Percentiles rank a stretch among this genome's conserved stretches.
phyloP scores from a whole-genome alignment of 2,329 filamentous ascomycete species.

The Macroventuria anomochaeta region DNA sequence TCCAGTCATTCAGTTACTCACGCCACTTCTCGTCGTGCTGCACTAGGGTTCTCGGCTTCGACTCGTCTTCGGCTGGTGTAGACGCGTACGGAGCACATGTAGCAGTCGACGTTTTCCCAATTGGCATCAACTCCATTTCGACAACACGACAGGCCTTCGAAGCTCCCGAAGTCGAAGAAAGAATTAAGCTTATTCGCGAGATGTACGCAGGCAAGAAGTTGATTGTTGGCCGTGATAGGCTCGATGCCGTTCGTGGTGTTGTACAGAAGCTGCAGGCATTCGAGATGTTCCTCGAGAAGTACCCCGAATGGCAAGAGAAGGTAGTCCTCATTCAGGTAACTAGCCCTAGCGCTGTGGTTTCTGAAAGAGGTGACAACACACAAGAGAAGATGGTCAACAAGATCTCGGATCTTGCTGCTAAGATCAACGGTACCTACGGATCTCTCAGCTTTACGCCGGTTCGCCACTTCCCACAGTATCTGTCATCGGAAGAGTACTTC shows the following conservation, averaged over 20 bases:
- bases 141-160: conserved; percentile 79
- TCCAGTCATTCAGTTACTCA: conserved; percentile 95
- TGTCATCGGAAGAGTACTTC: conserved; percentile 90
- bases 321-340: conserved; percentile 96
- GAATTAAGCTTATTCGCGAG: conserved; percentile 72
- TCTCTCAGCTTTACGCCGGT: conserved; percentile 89
- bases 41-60: conserved; percentile 87
- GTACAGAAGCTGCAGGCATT: conserved; percentile 96
- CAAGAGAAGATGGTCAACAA: conserved; percentile 85
- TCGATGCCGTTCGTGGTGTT: conserved; percentile 91
- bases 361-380: conserved; percentile 71
- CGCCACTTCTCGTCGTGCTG: conserved; percentile 95
- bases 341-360: conserved; percentile 81
- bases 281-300: conserved; percentile 86
- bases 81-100: conserved; percentile 89
- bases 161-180: conserved; percentile 72
- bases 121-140: conserved; percentile 87
- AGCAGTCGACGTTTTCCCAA: conserved; percentile 91
- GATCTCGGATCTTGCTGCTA: conserved; percentile 87
- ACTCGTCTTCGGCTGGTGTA: conserved; percentile 82
- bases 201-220: conserved; percentile 91
- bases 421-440: conserved; percentile 90
- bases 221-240: conserved; percentile 91
- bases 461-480: conserved; percentile 92
- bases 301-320: conserved; percentile 89